These are phyloP conservation scores for Pleurotus tuoliensis DNA, from an alignment of 768 basidiomycete genomes.

Conservation along the genomic window DNA sequence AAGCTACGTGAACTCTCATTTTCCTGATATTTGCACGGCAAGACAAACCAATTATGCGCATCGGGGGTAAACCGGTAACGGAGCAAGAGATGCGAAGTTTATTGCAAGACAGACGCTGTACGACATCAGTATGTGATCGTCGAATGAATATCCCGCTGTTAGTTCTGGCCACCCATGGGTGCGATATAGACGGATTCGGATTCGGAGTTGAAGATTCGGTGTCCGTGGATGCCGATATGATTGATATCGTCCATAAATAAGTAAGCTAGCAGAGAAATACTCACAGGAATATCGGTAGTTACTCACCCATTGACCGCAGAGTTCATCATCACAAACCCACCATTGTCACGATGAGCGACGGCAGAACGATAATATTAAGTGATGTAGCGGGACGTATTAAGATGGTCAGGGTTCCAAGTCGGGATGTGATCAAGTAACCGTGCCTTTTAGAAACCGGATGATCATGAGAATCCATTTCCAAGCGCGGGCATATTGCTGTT, in stretches of 20 bases:
- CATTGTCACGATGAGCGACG: background rate
- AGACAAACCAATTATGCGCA: too few species aligned
- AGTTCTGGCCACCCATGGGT: background rate
- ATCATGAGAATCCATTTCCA: background rate
- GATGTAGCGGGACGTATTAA: background rate
- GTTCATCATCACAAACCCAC: background rate
- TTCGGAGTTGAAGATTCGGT: background rate
- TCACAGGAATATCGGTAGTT: background rate
- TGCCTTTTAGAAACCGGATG: background rate
- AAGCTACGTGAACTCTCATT: too few species aligned
- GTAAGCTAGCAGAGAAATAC: background rate
- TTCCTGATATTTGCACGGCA: too few species aligned
- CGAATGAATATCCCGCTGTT: too few species aligned
- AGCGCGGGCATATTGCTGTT: background rate
- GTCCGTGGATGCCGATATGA: background rate
- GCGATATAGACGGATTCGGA: slow-evolving; percentile 3
- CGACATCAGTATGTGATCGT: too few species aligned
- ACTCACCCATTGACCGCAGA: background rate
- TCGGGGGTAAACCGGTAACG: too few species aligned
- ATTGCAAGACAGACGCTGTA: too few species aligned
- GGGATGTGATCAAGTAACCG: slow-evolving; percentile 7
- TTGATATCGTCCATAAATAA: background rate
- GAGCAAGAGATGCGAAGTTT: too few species aligned
- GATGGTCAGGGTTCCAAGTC: background rate
- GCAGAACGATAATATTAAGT: background rate